Conservation (phyloP, 768 basidiomycete genomes). For the Podaxis sp. region DNA sequence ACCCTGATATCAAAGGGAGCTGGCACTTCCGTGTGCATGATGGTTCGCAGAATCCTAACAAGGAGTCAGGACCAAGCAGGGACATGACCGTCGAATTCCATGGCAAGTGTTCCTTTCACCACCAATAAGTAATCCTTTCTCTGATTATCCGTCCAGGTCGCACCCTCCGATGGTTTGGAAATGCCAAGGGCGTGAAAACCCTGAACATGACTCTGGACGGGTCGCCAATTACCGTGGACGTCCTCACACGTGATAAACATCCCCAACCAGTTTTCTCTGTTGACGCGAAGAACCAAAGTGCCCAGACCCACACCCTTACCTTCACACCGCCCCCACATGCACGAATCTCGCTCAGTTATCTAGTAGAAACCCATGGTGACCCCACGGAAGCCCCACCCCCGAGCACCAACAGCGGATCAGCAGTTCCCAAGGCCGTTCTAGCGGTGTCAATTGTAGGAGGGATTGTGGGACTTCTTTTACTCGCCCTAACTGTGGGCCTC, state of each 20-base stretch:
- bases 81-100: background rate
- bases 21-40: background rate
- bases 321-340: background rate
- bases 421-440: background rate
- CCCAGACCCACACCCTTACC: background rate
- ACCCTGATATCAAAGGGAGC: background rate
- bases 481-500: background rate
- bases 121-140: too few species aligned
- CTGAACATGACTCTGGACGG: background rate
- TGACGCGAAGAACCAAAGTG: background rate
- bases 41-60: too few species aligned
- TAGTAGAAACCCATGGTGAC: background rate
- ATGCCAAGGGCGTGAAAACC: background rate
- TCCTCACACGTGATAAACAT: background rate
- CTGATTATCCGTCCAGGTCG: too few species aligned
- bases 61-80: background rate
- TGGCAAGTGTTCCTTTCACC: too few species aligned
- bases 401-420: background rate
- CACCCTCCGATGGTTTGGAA: too few species aligned
- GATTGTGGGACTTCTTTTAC: background rate
- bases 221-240: background rate
- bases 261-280: background rate
- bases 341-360: background rate
- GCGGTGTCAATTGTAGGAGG: background rate
- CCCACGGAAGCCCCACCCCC: background rate